Conservation (phyloP, 2,329 filamentous ascomycete species). For the Colletotrichum echinochloae region DNA sequence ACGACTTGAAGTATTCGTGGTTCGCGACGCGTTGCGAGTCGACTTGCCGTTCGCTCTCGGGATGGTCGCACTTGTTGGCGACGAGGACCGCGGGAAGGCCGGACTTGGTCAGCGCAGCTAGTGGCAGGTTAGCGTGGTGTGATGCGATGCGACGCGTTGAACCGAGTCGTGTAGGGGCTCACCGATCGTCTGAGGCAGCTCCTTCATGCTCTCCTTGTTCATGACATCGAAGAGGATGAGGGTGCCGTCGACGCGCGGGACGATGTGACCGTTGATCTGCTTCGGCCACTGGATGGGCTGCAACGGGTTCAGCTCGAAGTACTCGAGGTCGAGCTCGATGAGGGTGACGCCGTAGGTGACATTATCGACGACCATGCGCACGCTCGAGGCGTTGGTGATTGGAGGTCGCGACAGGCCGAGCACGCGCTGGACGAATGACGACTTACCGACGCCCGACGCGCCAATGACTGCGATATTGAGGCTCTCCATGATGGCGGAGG, state of each 20-base stretch:
- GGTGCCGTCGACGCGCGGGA: slow-evolving; percentile 84
- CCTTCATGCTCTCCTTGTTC: slow-evolving; percentile 78
- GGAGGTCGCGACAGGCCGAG: slow-evolving; percentile 67
- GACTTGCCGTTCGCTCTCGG: slow-evolving; percentile 76
- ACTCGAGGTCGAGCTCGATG: slow-evolving; percentile 74
- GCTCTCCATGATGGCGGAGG: slow-evolving; percentile 62
- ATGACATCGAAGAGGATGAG: slow-evolving; percentile 90
- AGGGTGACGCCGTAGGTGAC: slow-evolving; percentile 69
- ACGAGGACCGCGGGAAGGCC: slow-evolving; percentile 83
- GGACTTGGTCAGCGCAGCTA: slow-evolving; percentile 80
- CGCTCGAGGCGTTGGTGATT: slow-evolving; percentile 65
- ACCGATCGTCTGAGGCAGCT: slow-evolving; percentile 84
- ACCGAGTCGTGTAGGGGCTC: slow-evolving; percentile 55
- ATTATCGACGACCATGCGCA: slow-evolving; percentile 70
- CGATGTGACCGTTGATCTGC: slow-evolving; percentile 75
- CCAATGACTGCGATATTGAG: slow-evolving; percentile 77
- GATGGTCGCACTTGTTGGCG: slow-evolving; percentile 89
- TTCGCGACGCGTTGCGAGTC: slow-evolving; percentile 73
- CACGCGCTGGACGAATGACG: slow-evolving; percentile 74
- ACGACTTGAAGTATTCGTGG: slow-evolving; percentile 75
- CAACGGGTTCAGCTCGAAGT: slow-evolving; percentile 70
- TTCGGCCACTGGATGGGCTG: slow-evolving; percentile 75
- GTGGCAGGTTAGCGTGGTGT: slow-evolving; percentile 44
- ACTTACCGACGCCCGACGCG: slow-evolving; percentile 75
- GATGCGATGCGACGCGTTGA: slow-evolving; percentile 24